phyloP scores from a whole-genome alignment of 148 eudicot species.

The Chenopodium formosanum region DNA sequence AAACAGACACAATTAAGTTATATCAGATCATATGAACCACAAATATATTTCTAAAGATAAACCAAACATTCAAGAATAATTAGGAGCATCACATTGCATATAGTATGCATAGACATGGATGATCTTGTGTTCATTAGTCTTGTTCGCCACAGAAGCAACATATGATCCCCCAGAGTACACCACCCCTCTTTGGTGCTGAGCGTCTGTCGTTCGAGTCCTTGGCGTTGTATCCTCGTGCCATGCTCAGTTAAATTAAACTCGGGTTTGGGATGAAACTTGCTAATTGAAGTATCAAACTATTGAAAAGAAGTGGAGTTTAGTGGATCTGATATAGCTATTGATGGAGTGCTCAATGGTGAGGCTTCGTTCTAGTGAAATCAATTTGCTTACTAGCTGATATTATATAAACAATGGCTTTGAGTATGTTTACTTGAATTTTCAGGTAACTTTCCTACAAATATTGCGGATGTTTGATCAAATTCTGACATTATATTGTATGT shows the following conservation, averaged over 20 bases:
- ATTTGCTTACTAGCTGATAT: too few species aligned
- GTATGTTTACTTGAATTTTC: too few species aligned
- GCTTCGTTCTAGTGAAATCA: too few species aligned
- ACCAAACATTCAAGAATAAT: neutral
- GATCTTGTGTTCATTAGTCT: neutral
- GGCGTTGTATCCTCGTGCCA: neutral
- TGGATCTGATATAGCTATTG: too few species aligned
- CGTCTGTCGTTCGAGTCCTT: neutral
- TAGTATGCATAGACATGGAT: neutral
- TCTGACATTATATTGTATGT: too few species aligned
- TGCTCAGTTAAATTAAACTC: neutral
- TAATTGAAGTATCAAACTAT: neutral
- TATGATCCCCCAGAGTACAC: neutral
- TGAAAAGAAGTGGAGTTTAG: neutral
- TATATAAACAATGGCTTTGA: too few species aligned
- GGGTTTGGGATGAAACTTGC: too few species aligned
- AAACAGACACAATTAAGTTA: too few species aligned
- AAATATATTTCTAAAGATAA: neutral
- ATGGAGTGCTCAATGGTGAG: too few species aligned
- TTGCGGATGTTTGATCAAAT: too few species aligned
- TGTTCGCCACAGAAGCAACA: neutral
- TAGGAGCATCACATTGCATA: too few species aligned
- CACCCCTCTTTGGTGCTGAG: neutral
- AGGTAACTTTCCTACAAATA: too few species aligned
- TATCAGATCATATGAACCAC: neutral